Base-by-base conservation (phyloP, 129 eudicot genomes). In the Tagetes patula region DNA sequence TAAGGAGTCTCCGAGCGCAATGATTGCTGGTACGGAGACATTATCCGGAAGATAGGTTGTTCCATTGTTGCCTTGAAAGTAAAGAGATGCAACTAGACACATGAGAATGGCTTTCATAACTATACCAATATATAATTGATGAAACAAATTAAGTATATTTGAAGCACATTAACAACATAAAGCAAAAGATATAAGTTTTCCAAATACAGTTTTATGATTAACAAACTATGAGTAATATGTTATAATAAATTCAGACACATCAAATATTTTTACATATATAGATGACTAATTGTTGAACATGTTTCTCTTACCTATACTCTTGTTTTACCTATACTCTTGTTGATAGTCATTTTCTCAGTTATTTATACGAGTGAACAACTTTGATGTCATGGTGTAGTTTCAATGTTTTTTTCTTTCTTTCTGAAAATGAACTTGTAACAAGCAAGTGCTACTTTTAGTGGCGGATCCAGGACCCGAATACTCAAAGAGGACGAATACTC, bases 1-100 rank as follows among this genome's bases (percentile, higher is more conserved):
- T 54, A 87, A 67, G 1, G 96, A 87, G 74, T 90, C 96, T 66
- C 96, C 96, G 7, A 87, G 87, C 60, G 83, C 76, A 37, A 87
- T 32, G 20, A 90, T 68, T 2, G 91, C 94, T 4, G 91, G 89
- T 45, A 87, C 75, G 2, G 38, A 45, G 1, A 4, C 79, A 58
- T 82, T 75, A 14, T 63, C 9, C 5, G 89, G 96, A 13, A 80
- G 61, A 56, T 46, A n/a, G 55, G 54, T 47, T 38, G 48, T 30
- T 76, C 69, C 69, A 6, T 42, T 14, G 69, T 37, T 67, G 42
- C 52, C 40, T 5, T 68, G 75, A 36, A 76, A 13, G 61, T 55
- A 55, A 9, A 76, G 59, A 56, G 48, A 55, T 54, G 59, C 31
- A 13, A 55, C 30, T 43, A 67, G 9, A 34, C 10, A 67, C 38